Base-by-base conservation (phyloP, 129 eudicot species). In the Rutidosis leptorrhynchoides region DNA sequence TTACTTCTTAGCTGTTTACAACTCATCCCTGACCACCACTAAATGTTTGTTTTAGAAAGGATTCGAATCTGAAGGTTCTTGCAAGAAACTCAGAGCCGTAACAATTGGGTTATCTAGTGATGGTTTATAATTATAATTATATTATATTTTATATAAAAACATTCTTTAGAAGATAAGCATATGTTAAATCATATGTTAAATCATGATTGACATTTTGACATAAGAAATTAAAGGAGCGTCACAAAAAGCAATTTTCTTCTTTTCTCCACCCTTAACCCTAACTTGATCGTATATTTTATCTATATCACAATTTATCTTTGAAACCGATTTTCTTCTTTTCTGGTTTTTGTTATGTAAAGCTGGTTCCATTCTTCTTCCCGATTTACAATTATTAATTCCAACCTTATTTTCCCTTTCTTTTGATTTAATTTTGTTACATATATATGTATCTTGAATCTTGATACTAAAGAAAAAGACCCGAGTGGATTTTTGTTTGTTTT, bases 171-270 rank as follows among this genome's bases (percentile, higher is more conserved):
- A 37, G 43, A 46, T 46, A 4, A 46, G 20, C 17, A 16, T 46
- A 46, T 5, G 19, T 7, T 61, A 21, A 61, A 17, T 11, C 4
- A 27, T 26, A 4, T 26, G 21, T 26, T 33, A 65, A 67, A 33
- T 11, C 49, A 67, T 28, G 49, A 67, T 32, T 52, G 61, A 52
- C 22, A 32, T 51, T 51, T 32, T 52, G 61, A 52, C 22, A 32
- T 51, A 21, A 21, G 48, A 53, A 32, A n/a, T n/a, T n/a, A 67
- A 32, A 51, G 63, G 72, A 67, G 72, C 51, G 62, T 67, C 24
- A 19, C 42, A 8, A 53, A 53, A 67, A 52, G 72, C 51, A 27
- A 52, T 10, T 67, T 37, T 24, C 49, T 67, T 67, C 72, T 67
- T 67, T 65, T 58, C 57, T 25, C 46, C 43, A 53, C 54, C 42